Base-by-base conservation (phyloP, 306 rosid species). In the Prunus davidiana region DNA sequence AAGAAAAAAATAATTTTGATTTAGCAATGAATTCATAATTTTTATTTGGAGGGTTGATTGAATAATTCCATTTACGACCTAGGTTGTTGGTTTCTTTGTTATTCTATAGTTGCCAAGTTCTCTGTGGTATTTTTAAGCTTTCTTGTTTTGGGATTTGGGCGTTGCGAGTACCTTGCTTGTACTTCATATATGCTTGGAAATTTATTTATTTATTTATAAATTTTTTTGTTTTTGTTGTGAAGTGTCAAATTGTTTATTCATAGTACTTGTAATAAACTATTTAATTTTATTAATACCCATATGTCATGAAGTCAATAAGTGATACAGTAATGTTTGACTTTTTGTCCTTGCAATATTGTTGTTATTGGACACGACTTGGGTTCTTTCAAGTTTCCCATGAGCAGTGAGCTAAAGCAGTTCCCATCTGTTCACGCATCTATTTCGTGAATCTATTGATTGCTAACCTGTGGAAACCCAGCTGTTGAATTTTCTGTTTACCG, bases 121-220 rank as follows among this genome's bases (percentile, higher is more conserved):
- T 56, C 7, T 1, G 20, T 19, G 3, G 62, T 51, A 14, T 19
- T 30, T 67, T 15, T 4, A 32, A 32, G 38, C 38, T 32, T 32
- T 32, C 34, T 5, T 67, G 16, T 25, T 45, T 66, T 5, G 75
- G 81, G 67, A 72, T 72, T 56, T 62, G 67, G 18, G 65, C 12
- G 20, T 34, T 30, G 22, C 22, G 24, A 3, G 41, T 24, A 62
- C 45, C 70, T 45, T 46, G 74, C 79, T 75, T 76, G 76, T 81
- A 77, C 82, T 24, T 27, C 34, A 43, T 13, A 22, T 45, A 14
- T 57, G 30, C 16, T 25, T 18, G 1, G 47, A 8, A 64, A 18
- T 8, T 9, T 52, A 20, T 27, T 30, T 34, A 18, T 8, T 9
- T 52, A 20, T 27, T 30, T 34, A 50, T 22, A 12, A 12, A 24